Evolutionary conservation across 2,329 filamentous ascomycete species (phyloP), one percentile per base, ranked within the genome.

Genomic region (Verticillium nonalfalfae): DNA sequence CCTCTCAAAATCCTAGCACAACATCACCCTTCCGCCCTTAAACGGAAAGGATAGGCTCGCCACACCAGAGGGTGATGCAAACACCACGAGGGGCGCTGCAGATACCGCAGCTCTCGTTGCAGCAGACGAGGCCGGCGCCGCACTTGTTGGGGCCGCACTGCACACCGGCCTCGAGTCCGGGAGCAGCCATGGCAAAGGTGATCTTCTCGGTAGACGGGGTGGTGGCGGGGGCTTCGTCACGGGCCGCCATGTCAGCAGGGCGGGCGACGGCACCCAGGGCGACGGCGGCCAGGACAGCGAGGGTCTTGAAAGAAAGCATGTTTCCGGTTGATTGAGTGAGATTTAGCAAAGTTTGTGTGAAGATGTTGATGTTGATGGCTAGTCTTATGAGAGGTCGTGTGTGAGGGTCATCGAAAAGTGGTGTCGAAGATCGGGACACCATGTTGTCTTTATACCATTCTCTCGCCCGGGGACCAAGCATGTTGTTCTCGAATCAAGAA

Each of bases 51-150:
- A n/a, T 18, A 21, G 45, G 45, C 45, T 50, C 45, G 1, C 54
- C 54, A 21, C 54, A 69, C 36, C 62, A 61, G 35, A 67, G 62
- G 56, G 60, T 55, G 5, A 64, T 69, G 56, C 67, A 69, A 11
- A 39, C 39, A 2, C 60, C 66, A 2, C 56, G 62, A 1, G 65
- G 63, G 2, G 63, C 56, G 1, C 62, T 64, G 62, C 68, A 69
- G 40, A 68, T 65, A 1, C 67, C 65, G 35, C 68, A 69, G 59
- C 64, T 66, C 21, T 57, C 13, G 50, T 69, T 69, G 61, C 68
- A 69, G 61, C 66, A 69, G 21, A 60, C 56, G 1, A 61, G 13
- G 2, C 63, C 66, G 2, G 26, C 15, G 0, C 60, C 13, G 58
- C 68, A 69, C 4, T 62, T 59, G 2, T 18, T 62, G 11, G 64